Percentiles rank a stretch among this genome's conserved stretches.
These are phyloP conservation scores for Tolypocladium tropicale DNA, from an alignment of 2,329 filamentous ascomycete species.

Conservation along the genomic window DNA sequence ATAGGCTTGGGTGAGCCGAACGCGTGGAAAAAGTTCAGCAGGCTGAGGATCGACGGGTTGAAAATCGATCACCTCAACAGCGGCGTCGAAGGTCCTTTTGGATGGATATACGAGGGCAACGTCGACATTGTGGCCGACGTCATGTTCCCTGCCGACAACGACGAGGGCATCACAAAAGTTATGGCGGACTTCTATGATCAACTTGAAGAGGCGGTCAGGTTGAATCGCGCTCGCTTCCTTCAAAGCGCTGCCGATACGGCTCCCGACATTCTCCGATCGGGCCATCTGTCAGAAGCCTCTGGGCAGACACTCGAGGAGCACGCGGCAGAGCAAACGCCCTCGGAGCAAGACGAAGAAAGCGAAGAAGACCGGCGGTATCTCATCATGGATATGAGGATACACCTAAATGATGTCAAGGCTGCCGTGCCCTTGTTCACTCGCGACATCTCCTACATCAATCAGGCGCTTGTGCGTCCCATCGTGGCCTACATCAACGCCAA, in stretches of 20 bases:
- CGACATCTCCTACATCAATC: conserved; percentile 91
- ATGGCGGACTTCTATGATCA: conserved; percentile 97
- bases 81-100: conserved; percentile 86
- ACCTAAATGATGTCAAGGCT: conserved; percentile 90
- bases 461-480: conserved; percentile 87
- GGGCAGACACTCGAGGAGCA: conserved; percentile 5
- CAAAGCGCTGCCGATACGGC: conserved; percentile 31
- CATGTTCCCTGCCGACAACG: conserved; percentile 81
- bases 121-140: conserved; percentile 95
- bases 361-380: conserved; percentile 65
- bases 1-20: conserved; percentile 51
- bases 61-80: conserved; percentile 95
- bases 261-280: conserved; percentile 17
- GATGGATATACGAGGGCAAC: conserved; percentile 95
- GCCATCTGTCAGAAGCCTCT: conserved; percentile 21
- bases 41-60: conserved; percentile 83
- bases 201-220: conserved; percentile 82
- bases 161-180: conserved; percentile 85
- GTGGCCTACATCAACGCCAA: conserved; percentile 97
- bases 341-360: conserved; percentile 5
- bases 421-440: conserved; percentile 86
- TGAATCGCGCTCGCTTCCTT: conserved; percentile 57
- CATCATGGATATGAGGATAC: conserved; percentile 88
- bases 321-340: conserved; percentile 4
- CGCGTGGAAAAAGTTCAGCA: conserved; percentile 91